phyloP scores from a whole-genome alignment of 306 rosid genomes.

The Acacia confusa region DNA sequence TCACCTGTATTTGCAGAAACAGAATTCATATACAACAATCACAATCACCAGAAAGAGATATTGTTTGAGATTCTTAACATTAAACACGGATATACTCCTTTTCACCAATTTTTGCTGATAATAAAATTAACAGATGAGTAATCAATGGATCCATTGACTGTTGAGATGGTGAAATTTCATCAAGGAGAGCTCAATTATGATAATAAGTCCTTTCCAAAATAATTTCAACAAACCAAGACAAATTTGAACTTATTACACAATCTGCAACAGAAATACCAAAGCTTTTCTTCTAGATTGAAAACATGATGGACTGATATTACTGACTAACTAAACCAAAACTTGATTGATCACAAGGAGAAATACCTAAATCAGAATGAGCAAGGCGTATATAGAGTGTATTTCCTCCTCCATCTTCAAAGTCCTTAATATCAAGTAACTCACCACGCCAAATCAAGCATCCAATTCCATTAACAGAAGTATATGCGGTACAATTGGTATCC shows the following conservation, averaged over 20 bases:
- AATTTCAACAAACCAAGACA: background rate
- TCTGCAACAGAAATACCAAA: background rate
- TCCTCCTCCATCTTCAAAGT: slow-evolving; percentile 39
- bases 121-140: background rate
- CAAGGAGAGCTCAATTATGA: background rate
- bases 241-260: background rate
- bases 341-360: background rate
- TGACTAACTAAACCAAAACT: background rate
- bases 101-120: background rate
- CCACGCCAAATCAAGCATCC: slow-evolving; percentile 63
- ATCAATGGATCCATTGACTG: background rate
- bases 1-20: slow-evolving; percentile 36
- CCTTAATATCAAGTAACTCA: slow-evolving; percentile 44
- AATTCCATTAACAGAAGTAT: slow-evolving; percentile 44
- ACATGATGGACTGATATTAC: background rate
- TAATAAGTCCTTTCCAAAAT: background rate
- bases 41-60: slow-evolving; percentile 3
- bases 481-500: slow-evolving; percentile 55
- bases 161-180: slow-evolving; percentile 3
- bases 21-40: slow-evolving; percentile 24
- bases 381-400: slow-evolving; percentile 48
- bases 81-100: background rate
- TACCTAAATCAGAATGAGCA: slow-evolving; percentile 44
- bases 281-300: background rate
- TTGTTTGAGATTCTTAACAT: background rate